These are phyloP conservation scores for Cladosporium sp. DNA, from an alignment of 2,329 filamentous ascomycete species.

Conservation along the genomic window DNA sequence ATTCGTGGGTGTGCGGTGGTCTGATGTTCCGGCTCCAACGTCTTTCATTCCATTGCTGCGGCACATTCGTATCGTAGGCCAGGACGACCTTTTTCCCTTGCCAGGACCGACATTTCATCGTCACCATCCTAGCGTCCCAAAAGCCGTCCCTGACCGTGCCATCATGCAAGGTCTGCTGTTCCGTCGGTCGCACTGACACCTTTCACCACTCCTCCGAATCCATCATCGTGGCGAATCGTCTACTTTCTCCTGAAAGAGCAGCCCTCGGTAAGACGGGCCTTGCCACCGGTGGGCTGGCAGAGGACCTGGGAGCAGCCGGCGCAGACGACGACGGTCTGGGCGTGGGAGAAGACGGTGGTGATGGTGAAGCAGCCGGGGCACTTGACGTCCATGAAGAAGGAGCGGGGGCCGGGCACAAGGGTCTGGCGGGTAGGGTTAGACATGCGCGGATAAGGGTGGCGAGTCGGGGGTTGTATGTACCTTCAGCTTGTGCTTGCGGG, in stretches of 20 bases:
- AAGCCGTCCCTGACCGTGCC: slow-evolving; percentile 9
- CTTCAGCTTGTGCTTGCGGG: slow-evolving; percentile 99
- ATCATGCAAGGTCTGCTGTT: slow-evolving; percentile 4
- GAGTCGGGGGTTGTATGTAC: slow-evolving; percentile 45
- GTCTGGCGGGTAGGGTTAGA: slow-evolving; percentile 17
- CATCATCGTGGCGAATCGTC: slow-evolving; percentile 36
- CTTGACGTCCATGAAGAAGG: slow-evolving; percentile 99
- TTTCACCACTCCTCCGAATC: slow-evolving; percentile 10
- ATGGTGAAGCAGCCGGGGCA: slow-evolving; percentile 99
- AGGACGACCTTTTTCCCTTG: slow-evolving; percentile 7
- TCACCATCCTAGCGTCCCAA: slow-evolving; percentile 1
- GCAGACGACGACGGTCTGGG: slow-evolving; percentile 99
- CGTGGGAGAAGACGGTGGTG: slow-evolving; percentile 99
- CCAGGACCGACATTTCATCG: slow-evolving; percentile 1
- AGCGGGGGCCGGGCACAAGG: slow-evolving; percentile 91
- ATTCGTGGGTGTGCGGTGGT: slow-evolving; percentile 3
- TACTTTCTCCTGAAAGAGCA: slow-evolving; percentile 99
- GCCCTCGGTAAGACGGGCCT: slow-evolving; percentile 97
- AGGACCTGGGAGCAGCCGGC: slow-evolving; percentile 98
- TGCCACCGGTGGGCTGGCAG: slow-evolving; percentile 98
- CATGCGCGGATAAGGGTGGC: slow-evolving; percentile 9
- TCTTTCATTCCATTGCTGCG: slow-evolving; percentile 12
- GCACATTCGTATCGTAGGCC: slow-evolving; percentile 11
- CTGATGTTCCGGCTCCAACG: slow-evolving; percentile 5
- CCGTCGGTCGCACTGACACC: slow-evolving; percentile 9